Evolutionary conservation across 371 early-diverging fungal genomes (phyloP).

Genomic region (Mortierella sp.): DNA sequence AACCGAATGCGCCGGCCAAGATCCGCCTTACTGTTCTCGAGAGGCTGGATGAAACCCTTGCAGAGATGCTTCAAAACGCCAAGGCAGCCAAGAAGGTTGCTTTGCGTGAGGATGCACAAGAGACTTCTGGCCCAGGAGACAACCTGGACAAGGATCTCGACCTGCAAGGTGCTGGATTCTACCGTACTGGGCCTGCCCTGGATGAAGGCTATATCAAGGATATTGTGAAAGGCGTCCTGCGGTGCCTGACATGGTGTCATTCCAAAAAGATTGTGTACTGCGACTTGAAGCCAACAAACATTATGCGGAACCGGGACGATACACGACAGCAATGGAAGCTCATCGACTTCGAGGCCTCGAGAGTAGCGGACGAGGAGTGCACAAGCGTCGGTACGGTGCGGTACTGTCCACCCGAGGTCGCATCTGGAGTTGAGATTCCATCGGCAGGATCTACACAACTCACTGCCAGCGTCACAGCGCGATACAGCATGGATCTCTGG

Average conservation of each 20-base stretch:
- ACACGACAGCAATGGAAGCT: constrained; percentile 51
- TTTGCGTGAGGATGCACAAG: constrained; percentile 29
- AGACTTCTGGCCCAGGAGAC: background rate
- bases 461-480: constrained; percentile 29
- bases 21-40: constrained; percentile 48
- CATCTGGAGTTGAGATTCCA: constrained; percentile 1
- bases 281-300: constrained; percentile 50
- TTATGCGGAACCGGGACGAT: constrained; percentile 56
- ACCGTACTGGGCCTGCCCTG: constrained; percentile 39
- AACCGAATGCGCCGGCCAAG: constrained; percentile 44
- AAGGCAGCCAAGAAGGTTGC: constrained; percentile 47
- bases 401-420: constrained; percentile 52
- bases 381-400: constrained; percentile 38
- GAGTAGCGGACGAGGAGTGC: constrained; percentile 39
- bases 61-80: constrained; percentile 54
- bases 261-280: constrained; percentile 52
- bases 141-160: constrained; percentile 18
- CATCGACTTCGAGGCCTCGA: constrained; percentile 46
- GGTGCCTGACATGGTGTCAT: constrained; percentile 51
- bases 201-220: constrained; percentile 45
- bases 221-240: constrained; percentile 45
- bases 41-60: constrained; percentile 48
- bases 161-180: constrained; percentile 32
- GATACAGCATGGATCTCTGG: constrained; percentile 53
- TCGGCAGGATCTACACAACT: background rate